Percentiles rank a stretch among this genome's conserved stretches.
Evolutionary conservation across 768 basidiomycete species (phyloP).

Genomic region (Tricholoma sp.): DNA sequence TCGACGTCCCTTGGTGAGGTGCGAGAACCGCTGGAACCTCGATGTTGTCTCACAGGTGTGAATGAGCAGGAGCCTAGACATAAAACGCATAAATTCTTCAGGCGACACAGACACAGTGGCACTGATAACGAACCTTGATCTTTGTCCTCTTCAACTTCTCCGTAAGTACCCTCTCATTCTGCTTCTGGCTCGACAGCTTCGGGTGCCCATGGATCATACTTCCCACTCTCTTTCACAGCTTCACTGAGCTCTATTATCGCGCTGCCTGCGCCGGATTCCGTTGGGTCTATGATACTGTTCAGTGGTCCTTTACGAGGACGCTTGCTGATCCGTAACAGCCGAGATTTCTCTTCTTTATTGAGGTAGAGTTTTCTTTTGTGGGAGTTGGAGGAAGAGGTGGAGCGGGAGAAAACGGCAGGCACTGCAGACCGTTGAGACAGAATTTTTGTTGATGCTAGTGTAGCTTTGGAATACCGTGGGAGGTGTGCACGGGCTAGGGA

Average conservation of each 20-base stretch:
- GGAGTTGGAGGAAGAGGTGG: conserved; percentile 21
- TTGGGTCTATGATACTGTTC: conserved; percentile 63
- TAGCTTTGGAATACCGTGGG: conserved; percentile 47
- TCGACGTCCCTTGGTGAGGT: conserved; percentile 83
- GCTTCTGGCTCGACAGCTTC: conserved; percentile 24
- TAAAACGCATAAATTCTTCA: not conserved
- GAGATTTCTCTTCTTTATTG: conserved; percentile 66
- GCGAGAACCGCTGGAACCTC: conserved; percentile 58
- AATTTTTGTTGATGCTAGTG: conserved; percentile 71
- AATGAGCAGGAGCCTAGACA: conserved; percentile 43
- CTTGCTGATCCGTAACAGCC: conserved; percentile 73
- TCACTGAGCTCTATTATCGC: conserved; percentile 59
- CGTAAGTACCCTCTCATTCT: conserved; percentile 31
- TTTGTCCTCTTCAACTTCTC: conserved; percentile 37
- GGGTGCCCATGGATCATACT: conserved; percentile 59
- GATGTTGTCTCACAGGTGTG: conserved; percentile 48
- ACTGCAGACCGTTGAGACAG: conserved; percentile 84
- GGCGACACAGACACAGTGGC: not conserved
- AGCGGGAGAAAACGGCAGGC: conserved; percentile 72
- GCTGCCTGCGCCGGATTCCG: conserved; percentile 62
- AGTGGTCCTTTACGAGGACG: conserved; percentile 68
- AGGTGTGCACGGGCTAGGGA: conserved; percentile 52
- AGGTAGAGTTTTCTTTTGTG: conserved; percentile 43
- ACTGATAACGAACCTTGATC: conserved; percentile 45
- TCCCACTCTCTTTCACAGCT: conserved; percentile 64